Percentiles rank a stretch among this genome's conserved stretches.
These are phyloP conservation scores for Podila clonocystis DNA, from an alignment of 192 early-diverging fungal species.

Conservation along the genomic window DNA sequence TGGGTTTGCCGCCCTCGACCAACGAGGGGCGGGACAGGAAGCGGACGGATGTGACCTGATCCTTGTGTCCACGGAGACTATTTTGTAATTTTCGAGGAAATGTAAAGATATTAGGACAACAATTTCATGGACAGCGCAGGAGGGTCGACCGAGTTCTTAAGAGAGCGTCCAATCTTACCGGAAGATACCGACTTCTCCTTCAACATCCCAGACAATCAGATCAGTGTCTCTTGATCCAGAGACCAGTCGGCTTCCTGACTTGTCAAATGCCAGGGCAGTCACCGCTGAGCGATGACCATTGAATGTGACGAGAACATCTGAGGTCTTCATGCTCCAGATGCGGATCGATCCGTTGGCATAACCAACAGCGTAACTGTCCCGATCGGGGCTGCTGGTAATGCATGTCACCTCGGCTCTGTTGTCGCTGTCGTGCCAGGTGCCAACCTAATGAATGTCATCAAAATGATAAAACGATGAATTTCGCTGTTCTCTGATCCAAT, in stretches of 20 bases:
- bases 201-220: slow-evolving; percentile 94
- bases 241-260: slow-evolving; percentile 80
- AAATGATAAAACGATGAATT: not conserved
- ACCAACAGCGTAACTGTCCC: slow-evolving; percentile 86
- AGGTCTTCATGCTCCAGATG: slow-evolving; percentile 76
- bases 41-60: slow-evolving; percentile 83
- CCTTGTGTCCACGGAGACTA: slow-evolving; percentile 94
- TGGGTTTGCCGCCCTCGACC: slow-evolving; percentile 56
- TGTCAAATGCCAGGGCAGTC: slow-evolving; percentile 85
- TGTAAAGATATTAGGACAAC: not conserved
- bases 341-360: slow-evolving; percentile 95
- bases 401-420: slow-evolving; percentile 89
- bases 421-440: slow-evolving; percentile 82
- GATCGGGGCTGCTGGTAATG: slow-evolving; percentile 75
- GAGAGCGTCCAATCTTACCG: slow-evolving; percentile 20
- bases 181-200: slow-evolving; percentile 89
- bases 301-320: slow-evolving; percentile 74
- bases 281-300: slow-evolving; percentile 93
- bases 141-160: not conserved
- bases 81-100: not conserved
- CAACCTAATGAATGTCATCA: slow-evolving; percentile 48
- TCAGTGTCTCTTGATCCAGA: slow-evolving; percentile 96
- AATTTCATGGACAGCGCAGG: too few relatives aligned
- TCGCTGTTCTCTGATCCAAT: not conserved
- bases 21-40: slow-evolving; percentile 63